These are phyloP conservation scores for Penicillium mononematosum DNA, from an alignment of 495 filamentous ascomycete species.

Conservation along the genomic window DNA sequence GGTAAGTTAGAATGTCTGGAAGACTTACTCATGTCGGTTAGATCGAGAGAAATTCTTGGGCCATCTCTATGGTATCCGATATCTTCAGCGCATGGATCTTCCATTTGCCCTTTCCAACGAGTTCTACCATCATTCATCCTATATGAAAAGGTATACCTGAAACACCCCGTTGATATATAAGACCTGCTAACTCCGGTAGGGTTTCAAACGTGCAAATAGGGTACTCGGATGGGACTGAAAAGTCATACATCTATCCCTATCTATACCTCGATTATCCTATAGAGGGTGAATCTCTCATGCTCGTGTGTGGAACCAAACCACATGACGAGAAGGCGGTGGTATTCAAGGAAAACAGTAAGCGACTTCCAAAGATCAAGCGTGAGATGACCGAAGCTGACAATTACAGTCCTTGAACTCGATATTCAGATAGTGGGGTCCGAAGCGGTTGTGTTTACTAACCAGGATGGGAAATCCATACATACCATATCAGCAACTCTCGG, in stretches of 20 bases:
- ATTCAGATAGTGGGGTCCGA: background rate
- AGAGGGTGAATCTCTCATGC: background rate
- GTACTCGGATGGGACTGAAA: background rate
- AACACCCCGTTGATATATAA: background rate
- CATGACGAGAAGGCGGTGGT: background rate
- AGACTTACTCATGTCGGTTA: background rate
- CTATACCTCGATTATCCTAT: background rate
- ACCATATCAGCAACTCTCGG: background rate
- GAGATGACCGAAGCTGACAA: background rate
- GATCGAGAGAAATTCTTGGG: background rate
- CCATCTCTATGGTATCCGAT: background rate
- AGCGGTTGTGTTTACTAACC: background rate
- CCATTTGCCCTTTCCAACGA: background rate
- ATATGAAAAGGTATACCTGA: background rate
- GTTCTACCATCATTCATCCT: background rate
- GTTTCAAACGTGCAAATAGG: background rate
- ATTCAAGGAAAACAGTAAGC: background rate
- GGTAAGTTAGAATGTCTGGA: background rate
- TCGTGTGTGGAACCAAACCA: background rate
- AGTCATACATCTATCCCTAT: background rate
- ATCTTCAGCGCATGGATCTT: background rate
- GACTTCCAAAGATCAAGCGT: background rate
- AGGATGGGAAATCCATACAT: background rate
- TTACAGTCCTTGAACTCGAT: background rate
- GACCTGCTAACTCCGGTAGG: background rate